Evolutionary conservation across 1,284 basidiomycete genomes (phyloP).

Genomic region (Athelia psychrophila): DNA sequence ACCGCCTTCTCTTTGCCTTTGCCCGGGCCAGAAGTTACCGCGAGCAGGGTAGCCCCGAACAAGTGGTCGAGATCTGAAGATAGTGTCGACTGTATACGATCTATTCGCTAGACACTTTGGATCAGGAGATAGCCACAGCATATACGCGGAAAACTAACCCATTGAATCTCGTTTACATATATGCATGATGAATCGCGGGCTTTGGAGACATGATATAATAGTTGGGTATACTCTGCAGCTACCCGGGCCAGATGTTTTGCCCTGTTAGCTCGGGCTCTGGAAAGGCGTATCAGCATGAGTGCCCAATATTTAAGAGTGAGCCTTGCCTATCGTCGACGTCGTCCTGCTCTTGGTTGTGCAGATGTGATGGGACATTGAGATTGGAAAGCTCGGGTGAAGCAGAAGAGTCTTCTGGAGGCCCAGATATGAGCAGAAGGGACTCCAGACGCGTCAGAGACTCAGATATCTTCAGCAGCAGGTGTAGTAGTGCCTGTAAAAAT

Average conservation of each 20-base stretch:
- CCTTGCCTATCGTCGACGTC: slow-evolving; percentile 36
- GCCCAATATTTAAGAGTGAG: slow-evolving; percentile 5
- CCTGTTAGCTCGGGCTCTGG: slow-evolving; percentile 57
- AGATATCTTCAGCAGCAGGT: slow-evolving; percentile 84
- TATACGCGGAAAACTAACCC: slow-evolving; percentile 68
- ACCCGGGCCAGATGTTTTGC: slow-evolving; percentile 86
- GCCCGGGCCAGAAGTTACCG: slow-evolving; percentile 32
- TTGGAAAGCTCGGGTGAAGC: slow-evolving; percentile 27
- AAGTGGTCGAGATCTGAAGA: slow-evolving; percentile 83
- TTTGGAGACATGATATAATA: slow-evolving; percentile 88
- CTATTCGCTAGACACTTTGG: slow-evolving; percentile 58
- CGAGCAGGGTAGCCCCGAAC: slow-evolving; percentile 55
- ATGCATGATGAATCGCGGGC: slow-evolving; percentile 72
- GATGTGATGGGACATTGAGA: slow-evolving; percentile 24
- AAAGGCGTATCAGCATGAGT: slow-evolving; percentile 16
- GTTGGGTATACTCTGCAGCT: slow-evolving; percentile 87
- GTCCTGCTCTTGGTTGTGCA: slow-evolving; percentile 23
- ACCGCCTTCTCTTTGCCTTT: slow-evolving; percentile 40
- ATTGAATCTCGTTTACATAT: slow-evolving; percentile 81
- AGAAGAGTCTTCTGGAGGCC: slow-evolving; percentile 42
- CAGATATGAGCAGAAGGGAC: slow-evolving; percentile 67
- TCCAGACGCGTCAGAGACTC: slow-evolving; percentile 85
- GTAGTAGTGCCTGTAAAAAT: slow-evolving; percentile 64
- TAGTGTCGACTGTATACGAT: slow-evolving; percentile 75
- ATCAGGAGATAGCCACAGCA: slow-evolving; percentile 8